These are phyloP conservation scores for Debaryomyces hansenii DNA, from an alignment of 805 yeast species.

Conservation along the genomic window DNA sequence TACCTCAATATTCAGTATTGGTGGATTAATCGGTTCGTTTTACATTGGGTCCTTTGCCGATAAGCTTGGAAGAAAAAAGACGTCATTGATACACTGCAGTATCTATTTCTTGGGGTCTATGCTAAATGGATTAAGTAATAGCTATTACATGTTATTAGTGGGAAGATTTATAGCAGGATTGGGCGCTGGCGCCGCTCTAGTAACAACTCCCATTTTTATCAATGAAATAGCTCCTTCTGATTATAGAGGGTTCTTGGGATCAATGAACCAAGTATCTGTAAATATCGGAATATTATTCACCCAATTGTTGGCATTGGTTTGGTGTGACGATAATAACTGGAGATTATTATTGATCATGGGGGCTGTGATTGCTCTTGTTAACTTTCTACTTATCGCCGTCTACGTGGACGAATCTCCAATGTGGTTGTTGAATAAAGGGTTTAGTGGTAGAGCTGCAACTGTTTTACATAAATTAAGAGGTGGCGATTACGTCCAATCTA, in stretches of 20 bases:
- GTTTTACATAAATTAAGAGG: conserved; percentile 39
- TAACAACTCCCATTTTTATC: conserved; percentile 78
- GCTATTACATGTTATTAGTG: conserved; percentile 43
- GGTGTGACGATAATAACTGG: conserved; percentile 73
- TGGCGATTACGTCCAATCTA: conserved; percentile 33
- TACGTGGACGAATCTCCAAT: conserved; percentile 75
- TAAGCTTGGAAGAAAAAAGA: conserved; percentile 57
- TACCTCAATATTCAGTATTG: conserved; percentile 78
- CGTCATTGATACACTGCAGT: conserved; percentile 51
- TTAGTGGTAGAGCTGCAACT: conserved; percentile 39
- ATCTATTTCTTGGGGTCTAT: conserved; percentile 63
- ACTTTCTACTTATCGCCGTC: conserved; percentile 39
- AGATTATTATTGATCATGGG: conserved; percentile 68
- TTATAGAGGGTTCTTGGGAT: conserved; percentile 76
- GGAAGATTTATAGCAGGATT: conserved; percentile 83
- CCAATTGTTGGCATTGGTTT: conserved; percentile 68
- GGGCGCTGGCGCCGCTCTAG: conserved; percentile 87
- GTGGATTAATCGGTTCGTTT: conserved; percentile 77
- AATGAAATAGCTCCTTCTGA: conserved; percentile 75
- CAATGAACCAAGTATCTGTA: conserved; percentile 85
- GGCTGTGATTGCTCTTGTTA: conserved; percentile 49
- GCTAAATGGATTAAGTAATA: conserved; percentile 52
- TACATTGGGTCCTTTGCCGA: conserved; percentile 68
- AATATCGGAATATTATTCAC: conserved; percentile 83
- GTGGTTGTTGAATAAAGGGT: conserved; percentile 65